Evolutionary conservation across 2,329 filamentous ascomycete genomes (phyloP).

Genomic region (Ophiostoma novo-ulmi): DNA sequence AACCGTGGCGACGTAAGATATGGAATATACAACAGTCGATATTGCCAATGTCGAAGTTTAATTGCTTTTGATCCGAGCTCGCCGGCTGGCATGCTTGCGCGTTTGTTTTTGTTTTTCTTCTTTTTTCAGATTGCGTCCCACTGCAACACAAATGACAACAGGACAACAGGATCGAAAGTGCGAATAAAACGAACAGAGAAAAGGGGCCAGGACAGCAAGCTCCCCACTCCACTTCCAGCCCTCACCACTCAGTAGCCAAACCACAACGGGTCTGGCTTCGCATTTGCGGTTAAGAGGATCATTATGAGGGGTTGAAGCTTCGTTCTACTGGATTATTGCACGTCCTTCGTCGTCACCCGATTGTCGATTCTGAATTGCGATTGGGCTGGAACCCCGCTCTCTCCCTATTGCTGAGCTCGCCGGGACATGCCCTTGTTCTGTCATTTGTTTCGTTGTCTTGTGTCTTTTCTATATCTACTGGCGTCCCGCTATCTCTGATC

Average conservation of each 20-base stretch:
- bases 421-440: neutral
- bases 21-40: neutral
- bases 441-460: neutral
- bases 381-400: constrained; percentile 14
- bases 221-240: neutral
- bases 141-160: neutral
- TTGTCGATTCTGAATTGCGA: neutral
- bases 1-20: neutral
- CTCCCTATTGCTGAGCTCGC: constrained; percentile 4
- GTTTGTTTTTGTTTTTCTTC: neutral
- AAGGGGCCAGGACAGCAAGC: constrained; percentile 6
- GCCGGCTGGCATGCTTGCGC: constrained; percentile 4
- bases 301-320: neutral
- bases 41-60: neutral
- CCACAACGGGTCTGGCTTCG: constrained; percentile 2
- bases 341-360: constrained; percentile 10
- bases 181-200: neutral
- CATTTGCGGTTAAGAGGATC: neutral
- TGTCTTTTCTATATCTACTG: neutral
- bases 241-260: neutral
- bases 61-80: neutral
- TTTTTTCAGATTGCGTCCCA: neutral
- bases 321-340: constrained; percentile 7
- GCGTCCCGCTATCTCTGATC: neutral
- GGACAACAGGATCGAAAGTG: neutral